Conservation (phyloP, 331 rosid genomes). For the Quercus tomentella region DNA sequence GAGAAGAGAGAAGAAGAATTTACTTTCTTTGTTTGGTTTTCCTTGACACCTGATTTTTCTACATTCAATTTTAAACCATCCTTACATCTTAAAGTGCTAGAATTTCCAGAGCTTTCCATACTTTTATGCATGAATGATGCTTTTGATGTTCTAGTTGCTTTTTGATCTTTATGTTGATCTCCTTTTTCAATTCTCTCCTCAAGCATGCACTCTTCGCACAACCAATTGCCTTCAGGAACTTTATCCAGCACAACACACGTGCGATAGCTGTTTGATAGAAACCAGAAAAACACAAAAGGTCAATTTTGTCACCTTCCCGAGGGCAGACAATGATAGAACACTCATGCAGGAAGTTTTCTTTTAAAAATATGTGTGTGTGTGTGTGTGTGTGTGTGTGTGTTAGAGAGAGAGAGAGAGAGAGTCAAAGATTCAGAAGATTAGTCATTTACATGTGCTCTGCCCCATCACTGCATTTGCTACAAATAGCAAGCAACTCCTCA, state of each 20-base stretch:
- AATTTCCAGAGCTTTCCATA: background rate
- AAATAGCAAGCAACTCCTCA: slow-evolving; percentile 13
- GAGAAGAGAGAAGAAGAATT: background rate
- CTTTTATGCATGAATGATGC: background rate
- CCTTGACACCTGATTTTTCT: background rate
- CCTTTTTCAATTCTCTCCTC: slow-evolving; percentile 9
- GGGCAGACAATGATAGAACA: background rate
- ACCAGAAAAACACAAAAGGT: background rate
- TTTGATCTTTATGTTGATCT: slow-evolving; percentile 9
- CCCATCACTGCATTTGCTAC: slow-evolving; percentile 34
- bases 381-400: too few relatives aligned
- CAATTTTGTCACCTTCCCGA: background rate
- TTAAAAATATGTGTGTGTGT: background rate
- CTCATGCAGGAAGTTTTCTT: background rate
- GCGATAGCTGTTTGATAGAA: slow-evolving; percentile 30
- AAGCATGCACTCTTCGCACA: slow-evolving; percentile 31
- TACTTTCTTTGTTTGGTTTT: background rate
- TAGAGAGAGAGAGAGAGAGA: background rate
- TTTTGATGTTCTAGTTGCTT: background rate
- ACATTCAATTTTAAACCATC: background rate
- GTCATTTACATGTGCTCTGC: slow-evolving; percentile 39
- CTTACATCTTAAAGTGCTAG: background rate
- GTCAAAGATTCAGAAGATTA: background rate
- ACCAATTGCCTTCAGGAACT: slow-evolving; percentile 26
- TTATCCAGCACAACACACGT: slow-evolving; percentile 17